Evolutionary conservation across 257 asterid genomes (phyloP).

Genomic region (Mitragyna speciosa): DNA sequence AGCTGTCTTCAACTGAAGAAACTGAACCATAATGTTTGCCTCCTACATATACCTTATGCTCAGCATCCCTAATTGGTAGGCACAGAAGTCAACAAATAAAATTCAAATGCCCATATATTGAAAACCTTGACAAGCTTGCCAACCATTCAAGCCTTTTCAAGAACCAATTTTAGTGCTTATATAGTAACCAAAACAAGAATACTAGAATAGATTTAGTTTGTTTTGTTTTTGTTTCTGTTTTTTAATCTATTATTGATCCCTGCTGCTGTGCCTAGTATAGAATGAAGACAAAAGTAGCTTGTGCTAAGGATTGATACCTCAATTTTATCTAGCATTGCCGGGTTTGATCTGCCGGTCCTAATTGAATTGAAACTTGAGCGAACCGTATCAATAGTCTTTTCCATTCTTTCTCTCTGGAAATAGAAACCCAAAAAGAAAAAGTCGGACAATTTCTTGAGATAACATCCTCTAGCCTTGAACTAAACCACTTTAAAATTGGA

Average conservation of each 20-base stretch:
- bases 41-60: neutral
- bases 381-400: conserved; percentile 72
- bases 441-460: neutral
- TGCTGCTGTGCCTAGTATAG: neutral
- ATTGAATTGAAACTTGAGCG: conserved; percentile 73
- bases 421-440: neutral
- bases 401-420: conserved; percentile 87
- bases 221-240: too few relatives aligned
- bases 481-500: neutral
- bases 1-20: neutral
- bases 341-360: conserved; percentile 91
- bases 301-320: conserved; percentile 47
- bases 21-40: too few relatives aligned
- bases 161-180: neutral
- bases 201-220: neutral
- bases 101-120: neutral
- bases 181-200: neutral
- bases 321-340: conserved; percentile 84
- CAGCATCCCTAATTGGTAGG: neutral
- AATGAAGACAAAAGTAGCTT: neutral
- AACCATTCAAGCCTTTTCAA: neutral
- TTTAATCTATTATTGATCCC: neutral
- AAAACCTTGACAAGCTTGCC: neutral
- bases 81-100: neutral
- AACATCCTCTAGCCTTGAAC: neutral